Evolutionary conservation across 495 filamentous ascomycete species (phyloP).

Genomic region (Lichina pygmaea): DNA sequence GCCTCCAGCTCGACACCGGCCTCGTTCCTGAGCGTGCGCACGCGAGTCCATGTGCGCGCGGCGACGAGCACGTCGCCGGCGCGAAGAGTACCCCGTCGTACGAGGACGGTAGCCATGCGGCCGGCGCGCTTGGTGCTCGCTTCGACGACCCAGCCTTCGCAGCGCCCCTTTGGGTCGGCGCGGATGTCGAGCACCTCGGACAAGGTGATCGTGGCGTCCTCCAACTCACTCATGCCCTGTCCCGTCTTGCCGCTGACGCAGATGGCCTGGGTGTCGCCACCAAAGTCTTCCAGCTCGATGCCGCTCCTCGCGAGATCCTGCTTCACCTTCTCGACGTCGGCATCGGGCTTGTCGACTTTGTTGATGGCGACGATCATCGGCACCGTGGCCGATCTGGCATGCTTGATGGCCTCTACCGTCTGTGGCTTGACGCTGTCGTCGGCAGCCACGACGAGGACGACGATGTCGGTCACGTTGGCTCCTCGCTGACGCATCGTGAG

Average conservation of each 20-base stretch:
- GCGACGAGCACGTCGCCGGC: constrained; percentile 70
- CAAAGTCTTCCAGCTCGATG: constrained; percentile 81
- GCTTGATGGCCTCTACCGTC: constrained; percentile 87
- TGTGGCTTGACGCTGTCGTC: constrained; percentile 97
- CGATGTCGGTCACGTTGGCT: constrained; percentile 88
- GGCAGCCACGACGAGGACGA: constrained; percentile 84
- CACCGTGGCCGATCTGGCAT: constrained; percentile 69
- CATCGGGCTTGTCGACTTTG: constrained; percentile 75
- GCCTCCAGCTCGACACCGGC: constrained; percentile 41
- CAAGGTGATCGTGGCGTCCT: constrained; percentile 62
- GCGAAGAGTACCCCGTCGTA: constrained; percentile 63
- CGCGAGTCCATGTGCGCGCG: constrained; percentile 57
- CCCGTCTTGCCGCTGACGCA: constrained; percentile 84
- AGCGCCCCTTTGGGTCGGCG: constrained; percentile 45
- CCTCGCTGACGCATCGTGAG: constrained; percentile 86
- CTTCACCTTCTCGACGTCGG: constrained; percentile 60
- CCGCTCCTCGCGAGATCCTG: constrained; percentile 62
- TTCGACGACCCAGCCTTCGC: constrained; percentile 88
- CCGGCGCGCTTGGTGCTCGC: constrained; percentile 71
- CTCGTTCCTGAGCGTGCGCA: constrained; percentile 65
- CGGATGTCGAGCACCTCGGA: constrained; percentile 79
- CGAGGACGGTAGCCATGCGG: constrained; percentile 66
- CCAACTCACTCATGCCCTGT: constrained; percentile 69
- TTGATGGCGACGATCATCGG: constrained; percentile 97
- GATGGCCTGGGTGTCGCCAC: constrained; percentile 82